Conservation (phyloP, 192 early-diverging fungal species). For the Coemansia sp. region DNA sequence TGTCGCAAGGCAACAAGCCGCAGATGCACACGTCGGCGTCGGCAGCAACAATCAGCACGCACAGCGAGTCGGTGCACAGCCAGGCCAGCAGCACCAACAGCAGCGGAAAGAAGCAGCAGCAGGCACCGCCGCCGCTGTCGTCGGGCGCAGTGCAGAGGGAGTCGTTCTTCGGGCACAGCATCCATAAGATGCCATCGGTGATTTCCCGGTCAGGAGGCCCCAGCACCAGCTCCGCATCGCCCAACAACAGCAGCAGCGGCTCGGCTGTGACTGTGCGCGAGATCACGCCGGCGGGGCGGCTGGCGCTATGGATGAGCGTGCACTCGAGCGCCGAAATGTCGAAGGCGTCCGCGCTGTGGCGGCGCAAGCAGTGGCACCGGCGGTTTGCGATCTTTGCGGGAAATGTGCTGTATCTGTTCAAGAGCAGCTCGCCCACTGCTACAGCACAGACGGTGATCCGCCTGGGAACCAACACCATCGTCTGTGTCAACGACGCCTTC, state of each 20-base stretch:
- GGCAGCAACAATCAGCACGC: slow-evolving; percentile 17
- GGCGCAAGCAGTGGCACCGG: slow-evolving; percentile 53
- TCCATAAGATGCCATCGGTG: slow-evolving; percentile 17
- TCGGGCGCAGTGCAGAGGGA: slow-evolving; percentile 2
- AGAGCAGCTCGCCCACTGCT: slow-evolving; percentile 47
- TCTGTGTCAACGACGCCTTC: slow-evolving; percentile 54
- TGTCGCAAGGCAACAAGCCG: background rate
- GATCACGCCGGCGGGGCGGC: slow-evolving; percentile 49
- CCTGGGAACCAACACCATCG: slow-evolving; percentile 35
- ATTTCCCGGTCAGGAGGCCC: slow-evolving; percentile 17
- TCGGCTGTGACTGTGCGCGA: slow-evolving; percentile 39
- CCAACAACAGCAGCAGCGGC: background rate
- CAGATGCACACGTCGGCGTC: slow-evolving; percentile 19
- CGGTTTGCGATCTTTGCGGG: slow-evolving; percentile 50
- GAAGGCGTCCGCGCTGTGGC: slow-evolving; percentile 38
- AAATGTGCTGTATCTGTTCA: slow-evolving; percentile 50
- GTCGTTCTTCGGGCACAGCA: slow-evolving; percentile 10
- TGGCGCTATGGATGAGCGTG: slow-evolving; percentile 49
- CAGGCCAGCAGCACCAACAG: slow-evolving; percentile 20
- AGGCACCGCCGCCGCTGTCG: slow-evolving; percentile 2
- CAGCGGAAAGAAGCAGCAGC: slow-evolving; percentile 4
- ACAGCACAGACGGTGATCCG: slow-evolving; percentile 33
- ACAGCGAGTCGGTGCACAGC: slow-evolving; percentile 36
- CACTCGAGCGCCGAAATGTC: slow-evolving; percentile 24
- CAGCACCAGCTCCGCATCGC: slow-evolving; percentile 9